Conservation (phyloP, 2,329 filamentous ascomycete species). For the Daldinia sp. region DNA sequence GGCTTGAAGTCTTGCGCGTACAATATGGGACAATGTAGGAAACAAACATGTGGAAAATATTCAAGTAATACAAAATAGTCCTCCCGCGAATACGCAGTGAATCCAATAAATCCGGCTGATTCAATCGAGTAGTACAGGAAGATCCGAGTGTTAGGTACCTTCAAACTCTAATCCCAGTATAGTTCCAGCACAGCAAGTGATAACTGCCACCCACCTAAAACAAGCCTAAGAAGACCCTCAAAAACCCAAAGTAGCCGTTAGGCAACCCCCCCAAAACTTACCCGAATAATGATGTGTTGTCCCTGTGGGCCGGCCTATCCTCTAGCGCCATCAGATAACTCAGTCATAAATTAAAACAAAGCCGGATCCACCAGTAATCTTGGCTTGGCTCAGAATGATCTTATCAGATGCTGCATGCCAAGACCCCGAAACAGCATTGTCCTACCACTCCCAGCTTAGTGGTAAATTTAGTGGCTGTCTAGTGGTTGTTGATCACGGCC, state of each 20-base stretch:
- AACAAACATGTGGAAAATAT: slow-evolving; percentile 1
- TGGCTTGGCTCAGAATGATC: slow-evolving; percentile 39
- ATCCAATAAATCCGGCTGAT: slow-evolving; percentile 9
- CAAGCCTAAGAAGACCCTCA: background rate
- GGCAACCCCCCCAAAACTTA: background rate
- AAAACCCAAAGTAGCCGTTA: background rate
- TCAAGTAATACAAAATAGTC: slow-evolving; percentile 9
- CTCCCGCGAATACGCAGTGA: too few species aligned
- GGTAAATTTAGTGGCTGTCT: slow-evolving; percentile 23
- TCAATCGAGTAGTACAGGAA: slow-evolving; percentile 16
- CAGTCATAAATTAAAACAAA: slow-evolving; percentile 21
- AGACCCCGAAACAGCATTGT: slow-evolving; percentile 26
- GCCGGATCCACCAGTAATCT: slow-evolving; percentile 20
- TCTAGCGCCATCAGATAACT: slow-evolving; percentile 40
- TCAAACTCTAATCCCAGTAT: background rate
- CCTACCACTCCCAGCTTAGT: slow-evolving; percentile 28
- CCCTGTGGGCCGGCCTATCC: slow-evolving; percentile 11
- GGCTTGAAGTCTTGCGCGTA: slow-evolving; percentile 14
- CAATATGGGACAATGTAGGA: background rate
- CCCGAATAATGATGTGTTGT: slow-evolving; percentile 27
- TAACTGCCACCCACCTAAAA: background rate
- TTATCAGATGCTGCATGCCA: slow-evolving; percentile 48
- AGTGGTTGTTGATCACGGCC: background rate
- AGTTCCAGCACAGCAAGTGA: background rate
- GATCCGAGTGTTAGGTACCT: background rate